Conservation (phyloP, 768 basidiomycete species). For the Pleurotus sapidus region DNA sequence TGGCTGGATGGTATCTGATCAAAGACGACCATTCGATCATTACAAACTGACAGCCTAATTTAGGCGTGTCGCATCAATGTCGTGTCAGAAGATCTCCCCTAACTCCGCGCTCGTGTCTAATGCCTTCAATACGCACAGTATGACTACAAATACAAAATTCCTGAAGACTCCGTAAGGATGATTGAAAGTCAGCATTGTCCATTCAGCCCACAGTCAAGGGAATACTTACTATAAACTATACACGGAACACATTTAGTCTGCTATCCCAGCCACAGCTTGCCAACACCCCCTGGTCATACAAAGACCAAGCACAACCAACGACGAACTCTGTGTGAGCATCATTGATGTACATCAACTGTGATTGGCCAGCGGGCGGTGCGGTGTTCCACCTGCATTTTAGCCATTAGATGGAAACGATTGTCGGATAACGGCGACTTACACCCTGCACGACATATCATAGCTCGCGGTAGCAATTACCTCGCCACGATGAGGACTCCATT, state of each 20-base stretch:
- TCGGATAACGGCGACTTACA: constrained; percentile 51
- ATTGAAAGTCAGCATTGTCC: background rate
- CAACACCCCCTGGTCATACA: constrained; percentile 83
- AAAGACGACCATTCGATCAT: too few relatives aligned
- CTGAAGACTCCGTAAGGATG: too few relatives aligned
- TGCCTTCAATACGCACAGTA: too few relatives aligned
- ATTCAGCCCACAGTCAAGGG: background rate
- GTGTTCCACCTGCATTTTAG: constrained; percentile 64
- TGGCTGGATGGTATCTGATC: too few relatives aligned
- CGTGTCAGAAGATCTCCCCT: too few relatives aligned
- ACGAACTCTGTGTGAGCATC: constrained; percentile 95
- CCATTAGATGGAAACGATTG: constrained; percentile 6
- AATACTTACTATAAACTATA: constrained; percentile 26
- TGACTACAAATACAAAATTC: too few relatives aligned
- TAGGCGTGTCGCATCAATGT: too few relatives aligned
- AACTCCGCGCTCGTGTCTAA: too few relatives aligned
- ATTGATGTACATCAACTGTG: constrained; percentile 66
- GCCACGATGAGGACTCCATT: constrained; percentile 81
- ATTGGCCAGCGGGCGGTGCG: constrained; percentile 43
- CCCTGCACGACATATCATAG: constrained; percentile 95
- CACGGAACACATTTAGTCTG: constrained; percentile 72
- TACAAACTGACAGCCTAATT: too few relatives aligned
- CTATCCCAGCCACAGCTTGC: constrained; percentile 95
- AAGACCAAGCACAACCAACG: constrained; percentile 87
- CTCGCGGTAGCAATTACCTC: constrained; percentile 68